Percentiles rank a stretch among this genome's conserved stretches.
Evolutionary conservation across 176 grass and related monocot species (phyloP).

Genomic region (Eleusine indica): DNA sequence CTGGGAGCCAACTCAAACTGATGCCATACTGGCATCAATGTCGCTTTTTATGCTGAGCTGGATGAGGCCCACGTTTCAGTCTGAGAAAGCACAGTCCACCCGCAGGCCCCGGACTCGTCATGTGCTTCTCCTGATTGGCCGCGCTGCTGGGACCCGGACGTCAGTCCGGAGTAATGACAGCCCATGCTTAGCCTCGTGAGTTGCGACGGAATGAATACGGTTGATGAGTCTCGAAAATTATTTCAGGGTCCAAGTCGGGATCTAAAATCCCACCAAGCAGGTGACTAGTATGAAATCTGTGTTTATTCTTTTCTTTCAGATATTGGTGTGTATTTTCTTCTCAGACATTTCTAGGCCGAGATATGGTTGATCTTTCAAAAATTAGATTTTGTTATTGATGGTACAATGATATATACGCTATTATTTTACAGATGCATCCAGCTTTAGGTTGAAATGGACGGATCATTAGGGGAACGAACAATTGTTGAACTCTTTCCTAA

Average conservation of each 20-base stretch:
- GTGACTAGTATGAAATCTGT: not conserved
- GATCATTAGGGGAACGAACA: not conserved
- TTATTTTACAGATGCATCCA: not conserved
- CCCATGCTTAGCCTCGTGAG: slow-evolving; percentile 34
- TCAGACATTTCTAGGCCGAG: not conserved
- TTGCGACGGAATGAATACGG: not conserved
- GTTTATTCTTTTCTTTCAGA: not conserved
- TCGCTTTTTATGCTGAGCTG: not conserved
- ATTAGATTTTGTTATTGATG: too few relatives aligned
- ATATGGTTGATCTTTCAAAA: not conserved
- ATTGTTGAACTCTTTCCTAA: not conserved
- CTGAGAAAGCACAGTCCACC: not conserved
- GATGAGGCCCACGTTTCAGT: not conserved
- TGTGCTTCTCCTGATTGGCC: slow-evolving; percentile 42
- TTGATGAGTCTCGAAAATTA: not conserved
- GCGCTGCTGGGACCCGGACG: not conserved
- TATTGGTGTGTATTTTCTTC: not conserved
- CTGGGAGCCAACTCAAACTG: not conserved
- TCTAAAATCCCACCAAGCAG: not conserved
- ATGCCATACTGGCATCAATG: not conserved
- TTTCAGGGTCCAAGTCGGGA: not conserved
- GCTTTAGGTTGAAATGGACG: not conserved
- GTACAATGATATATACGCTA: not conserved
- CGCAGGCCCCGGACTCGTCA: slow-evolving; percentile 6
- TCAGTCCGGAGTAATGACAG: slow-evolving; percentile 24